Evolutionary conservation across 1,284 basidiomycete genomes (phyloP).

Genomic region (Ustilago lituana): DNA sequence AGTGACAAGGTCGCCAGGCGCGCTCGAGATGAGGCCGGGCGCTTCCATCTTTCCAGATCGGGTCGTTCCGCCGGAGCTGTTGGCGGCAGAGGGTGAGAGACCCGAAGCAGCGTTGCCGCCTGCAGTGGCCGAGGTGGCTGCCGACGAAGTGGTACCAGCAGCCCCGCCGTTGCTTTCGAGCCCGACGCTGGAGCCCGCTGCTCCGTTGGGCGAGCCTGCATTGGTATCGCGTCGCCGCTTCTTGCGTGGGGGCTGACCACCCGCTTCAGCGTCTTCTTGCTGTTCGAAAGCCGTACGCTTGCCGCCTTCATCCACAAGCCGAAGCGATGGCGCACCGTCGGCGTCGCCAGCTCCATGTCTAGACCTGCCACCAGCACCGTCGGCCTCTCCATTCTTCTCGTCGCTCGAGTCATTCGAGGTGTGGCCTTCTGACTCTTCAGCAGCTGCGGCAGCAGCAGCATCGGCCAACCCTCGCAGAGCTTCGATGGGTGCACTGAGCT

Average conservation of each 20-base stretch:
- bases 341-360: constrained; percentile 1
- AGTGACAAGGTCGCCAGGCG: constrained; percentile 39
- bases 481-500: constrained; percentile 81
- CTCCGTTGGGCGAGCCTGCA: constrained; percentile 12
- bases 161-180: constrained; percentile 7
- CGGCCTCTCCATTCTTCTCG: constrained; percentile 15
- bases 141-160: background rate
- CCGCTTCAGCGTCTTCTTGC: constrained; percentile 5
- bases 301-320: constrained; percentile 27
- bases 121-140: background rate
- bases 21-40: constrained; percentile 30
- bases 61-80: background rate
- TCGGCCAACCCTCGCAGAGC: constrained; percentile 90
- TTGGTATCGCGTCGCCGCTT: constrained; percentile 22
- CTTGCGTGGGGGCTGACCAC: constrained; percentile 20
- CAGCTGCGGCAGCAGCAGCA: constrained; percentile 87
- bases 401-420: constrained; percentile 32
- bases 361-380: background rate
- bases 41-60: constrained; percentile 45
- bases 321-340: constrained; percentile 15
- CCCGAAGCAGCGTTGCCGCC: constrained; percentile 4
- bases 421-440: constrained; percentile 34
- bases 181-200: background rate
- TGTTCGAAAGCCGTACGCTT: constrained; percentile 15
- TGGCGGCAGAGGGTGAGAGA: constrained; percentile 18